Evolutionary conservation across 2,329 filamentous ascomycete genomes (phyloP), one percentile per base, ranked within the genome.

Genomic region (Colletotrichum cereale): DNA sequence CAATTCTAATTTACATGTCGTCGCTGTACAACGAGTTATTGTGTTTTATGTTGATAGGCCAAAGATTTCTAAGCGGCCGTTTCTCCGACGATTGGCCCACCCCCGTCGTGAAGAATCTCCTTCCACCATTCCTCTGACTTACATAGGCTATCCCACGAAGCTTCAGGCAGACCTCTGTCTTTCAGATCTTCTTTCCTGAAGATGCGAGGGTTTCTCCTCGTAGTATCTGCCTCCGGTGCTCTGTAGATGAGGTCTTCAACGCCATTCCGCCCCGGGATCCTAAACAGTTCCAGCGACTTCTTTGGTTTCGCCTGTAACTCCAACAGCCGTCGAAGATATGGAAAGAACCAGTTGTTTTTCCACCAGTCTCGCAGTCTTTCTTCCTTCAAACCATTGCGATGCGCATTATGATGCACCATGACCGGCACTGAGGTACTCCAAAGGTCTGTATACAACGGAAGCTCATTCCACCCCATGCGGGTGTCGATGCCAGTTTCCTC

Each of bases 61-160:
- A 40, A 47, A 24, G 12, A 14, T 14, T 48, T 48, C n/a, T 26
- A 26, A 1, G 21, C 12, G n/a, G n/a, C 11, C n/a, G 10, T 44
- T 5, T 26, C 2, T 14, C 8, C 44, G 1, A 24, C n/a, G 8
- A 62, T 11, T 50, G 47, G 47, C 6, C 69, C 72, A 44, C 67
- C 68, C 2, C 73, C 74, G 61, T 76, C 77, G 47, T 81, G 78
- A 48, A 81, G 80, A 5, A 82, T 74, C 8, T 73, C 78, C 14
- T 81, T 78, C 80, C 80, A 82, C 6, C 70, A 53, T 77, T 76
- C 12, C 73, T 76, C 72, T 16, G 53, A 57, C n/a, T 74, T 50
- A 44, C 75, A 66, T 76, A 80, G 10, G 73, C 70, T 10, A 55
- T 76, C 38, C 65, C 67, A 69, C 7, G 64, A 60, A 66, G 77